Evolutionary conservation across 2,329 filamentous ascomycete genomes (phyloP).

Genomic region (Mariannaea elegans): DNA sequence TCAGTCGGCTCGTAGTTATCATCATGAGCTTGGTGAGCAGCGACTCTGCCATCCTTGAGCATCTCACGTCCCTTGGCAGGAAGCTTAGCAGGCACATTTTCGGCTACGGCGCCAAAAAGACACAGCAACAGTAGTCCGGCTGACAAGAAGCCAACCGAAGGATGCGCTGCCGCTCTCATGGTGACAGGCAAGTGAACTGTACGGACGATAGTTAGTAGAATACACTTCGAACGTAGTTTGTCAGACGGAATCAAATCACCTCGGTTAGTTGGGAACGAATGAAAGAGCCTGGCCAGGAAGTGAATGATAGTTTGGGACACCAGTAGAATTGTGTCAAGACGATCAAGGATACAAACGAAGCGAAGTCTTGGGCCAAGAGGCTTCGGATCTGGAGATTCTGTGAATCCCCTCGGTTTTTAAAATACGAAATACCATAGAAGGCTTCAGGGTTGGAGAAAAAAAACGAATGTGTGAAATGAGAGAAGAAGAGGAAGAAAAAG

Average conservation of each 20-base stretch:
- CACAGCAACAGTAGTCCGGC: slow-evolving; percentile 37
- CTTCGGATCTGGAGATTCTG: not conserved
- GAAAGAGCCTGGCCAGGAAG: not conserved
- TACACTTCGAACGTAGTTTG: not conserved
- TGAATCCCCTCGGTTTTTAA: not conserved
- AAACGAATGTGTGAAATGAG: slow-evolving; percentile 1
- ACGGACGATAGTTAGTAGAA: not conserved
- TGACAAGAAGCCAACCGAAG: slow-evolving; percentile 45
- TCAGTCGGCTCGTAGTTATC: slow-evolving; percentile 21
- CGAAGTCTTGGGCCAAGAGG: not conserved
- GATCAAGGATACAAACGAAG: slow-evolving; percentile 1
- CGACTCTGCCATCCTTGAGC: slow-evolving; percentile 19
- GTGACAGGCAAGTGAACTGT: slow-evolving; percentile 22
- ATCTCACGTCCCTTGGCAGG: not conserved
- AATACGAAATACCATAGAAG: too few species aligned
- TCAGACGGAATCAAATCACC: not conserved
- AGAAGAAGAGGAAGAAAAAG: slow-evolving; percentile 10
- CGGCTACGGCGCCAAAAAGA: slow-evolving; percentile 21
- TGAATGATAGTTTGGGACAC: not conserved
- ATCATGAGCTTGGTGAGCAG: slow-evolving; percentile 16
- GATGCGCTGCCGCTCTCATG: slow-evolving; percentile 49
- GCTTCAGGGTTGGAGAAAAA: not conserved
- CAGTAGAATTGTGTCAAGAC: not conserved
- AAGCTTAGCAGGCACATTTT: slow-evolving; percentile 13
- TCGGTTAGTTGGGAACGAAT: not conserved